phyloP scores from a whole-genome alignment of 208 protist genomes.

The Trypanosoma melophagium region DNA sequence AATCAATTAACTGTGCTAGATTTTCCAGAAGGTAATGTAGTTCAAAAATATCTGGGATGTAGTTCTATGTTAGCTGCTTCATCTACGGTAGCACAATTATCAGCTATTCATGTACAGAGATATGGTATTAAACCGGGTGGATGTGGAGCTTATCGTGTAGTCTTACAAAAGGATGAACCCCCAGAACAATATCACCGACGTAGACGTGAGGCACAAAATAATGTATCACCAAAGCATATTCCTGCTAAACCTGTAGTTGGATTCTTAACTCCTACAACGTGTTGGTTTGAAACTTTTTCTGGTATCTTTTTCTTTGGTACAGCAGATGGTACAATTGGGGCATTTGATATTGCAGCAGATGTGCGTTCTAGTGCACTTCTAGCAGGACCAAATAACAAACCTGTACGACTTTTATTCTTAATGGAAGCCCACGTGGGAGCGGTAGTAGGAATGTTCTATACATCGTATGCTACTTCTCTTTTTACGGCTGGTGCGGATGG shows the following conservation, averaged over 20 bases:
- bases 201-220: constrained; percentile 44
- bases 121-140: constrained; percentile 78
- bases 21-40: constrained; percentile 51
- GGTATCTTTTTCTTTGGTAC: constrained; percentile 76
- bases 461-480: constrained; percentile 44
- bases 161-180: constrained; percentile 35
- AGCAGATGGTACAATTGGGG: constrained; percentile 59
- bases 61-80: constrained; percentile 54
- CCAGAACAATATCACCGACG: constrained; percentile 42
- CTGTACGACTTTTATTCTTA: constrained; percentile 41
- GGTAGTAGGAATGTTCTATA: constrained; percentile 62
- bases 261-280: constrained; percentile 65
- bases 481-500: constrained; percentile 64
- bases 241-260: constrained; percentile 65
- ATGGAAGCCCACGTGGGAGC: constrained; percentile 44
- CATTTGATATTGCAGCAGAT: constrained; percentile 61
- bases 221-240: constrained; percentile 34
- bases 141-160: constrained; percentile 60
- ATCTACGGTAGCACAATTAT: constrained; percentile 51
- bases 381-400: constrained; percentile 39
- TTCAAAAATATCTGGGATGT: constrained; percentile 83
- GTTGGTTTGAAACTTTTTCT: constrained; percentile 49
- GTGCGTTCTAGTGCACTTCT: constrained; percentile 51
- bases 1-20: constrained; percentile 83
- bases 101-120: constrained; percentile 48